Percentiles rank a stretch among this genome's conserved stretches.
phyloP scores from a whole-genome alignment of 768 basidiomycete genomes.

The Chalciporus sphaerocephalus region DNA sequence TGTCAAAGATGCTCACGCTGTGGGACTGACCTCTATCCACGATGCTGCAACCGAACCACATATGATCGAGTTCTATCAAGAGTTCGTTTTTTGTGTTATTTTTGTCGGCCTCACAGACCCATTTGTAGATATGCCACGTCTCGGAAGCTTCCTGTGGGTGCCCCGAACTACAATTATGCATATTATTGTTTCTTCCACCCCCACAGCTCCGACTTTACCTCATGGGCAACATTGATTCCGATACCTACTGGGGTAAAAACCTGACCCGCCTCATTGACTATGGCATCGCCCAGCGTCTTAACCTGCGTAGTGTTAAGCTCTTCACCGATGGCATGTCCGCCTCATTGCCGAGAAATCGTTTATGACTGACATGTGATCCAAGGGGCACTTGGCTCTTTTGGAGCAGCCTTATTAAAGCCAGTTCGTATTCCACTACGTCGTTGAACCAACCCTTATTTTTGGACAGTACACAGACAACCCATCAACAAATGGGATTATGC shows the following conservation, averaged over 20 bases:
- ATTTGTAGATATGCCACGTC: conserved; percentile 59
- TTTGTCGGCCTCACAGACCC: not conserved
- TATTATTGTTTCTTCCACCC: not conserved
- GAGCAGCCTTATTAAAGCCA: conserved; percentile 81
- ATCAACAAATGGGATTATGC: conserved; percentile 65
- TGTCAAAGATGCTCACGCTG: conserved; percentile 62
- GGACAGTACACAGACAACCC: conserved; percentile 72
- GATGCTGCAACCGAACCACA: conserved; percentile 60
- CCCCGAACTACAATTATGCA: not conserved
- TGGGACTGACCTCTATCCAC: conserved; percentile 83
- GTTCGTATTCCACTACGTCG: conserved; percentile 10
- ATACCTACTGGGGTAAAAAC: conserved; percentile 62
- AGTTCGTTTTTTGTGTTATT: conserved; percentile 37
- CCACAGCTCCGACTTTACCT: conserved; percentile 54
- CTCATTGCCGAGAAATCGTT: not conserved
- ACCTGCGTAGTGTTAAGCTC: conserved; percentile 65
- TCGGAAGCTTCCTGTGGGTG: conserved; percentile 61
- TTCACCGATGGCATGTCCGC: conserved; percentile 60
- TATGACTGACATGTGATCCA: conserved; percentile 5
- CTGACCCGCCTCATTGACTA: conserved; percentile 58
- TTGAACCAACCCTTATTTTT: not conserved
- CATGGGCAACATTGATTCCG: conserved; percentile 52
- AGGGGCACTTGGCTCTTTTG: conserved; percentile 91
- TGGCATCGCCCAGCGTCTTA: conserved; percentile 50
- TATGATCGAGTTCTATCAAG: conserved; percentile 59